Conservation (phyloP, 768 basidiomycete species). For the Rickenella mellea region DNA sequence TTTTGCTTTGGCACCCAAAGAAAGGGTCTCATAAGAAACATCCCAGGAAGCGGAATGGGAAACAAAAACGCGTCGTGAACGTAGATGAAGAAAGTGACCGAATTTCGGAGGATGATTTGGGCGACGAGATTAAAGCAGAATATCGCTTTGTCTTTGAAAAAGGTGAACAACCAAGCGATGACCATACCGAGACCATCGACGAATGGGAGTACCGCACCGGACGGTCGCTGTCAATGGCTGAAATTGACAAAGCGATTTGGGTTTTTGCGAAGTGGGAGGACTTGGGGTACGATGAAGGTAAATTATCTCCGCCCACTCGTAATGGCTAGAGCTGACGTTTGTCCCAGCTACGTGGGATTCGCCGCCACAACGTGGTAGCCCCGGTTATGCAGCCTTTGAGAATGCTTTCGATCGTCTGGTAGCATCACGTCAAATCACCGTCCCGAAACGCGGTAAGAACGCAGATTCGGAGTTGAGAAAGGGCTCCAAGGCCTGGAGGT, state of each 20-base stretch:
- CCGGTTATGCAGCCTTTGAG: conserved; percentile 54
- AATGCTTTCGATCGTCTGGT: conserved; percentile 62
- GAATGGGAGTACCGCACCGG: conserved; percentile 46
- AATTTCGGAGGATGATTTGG: conserved; percentile 16
- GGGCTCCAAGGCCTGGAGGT: conserved; percentile 42
- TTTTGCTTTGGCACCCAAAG: conserved; percentile 51
- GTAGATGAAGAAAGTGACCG: conserved; percentile 18
- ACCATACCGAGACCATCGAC: conserved; percentile 47
- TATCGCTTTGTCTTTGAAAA: conserved; percentile 20
- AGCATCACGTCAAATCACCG: conserved; percentile 45
- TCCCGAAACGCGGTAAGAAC: conserved; percentile 39
- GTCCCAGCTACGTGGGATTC: conserved; percentile 84
- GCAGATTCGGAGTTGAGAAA: conserved; percentile 41
- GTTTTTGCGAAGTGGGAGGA: conserved; percentile 91
- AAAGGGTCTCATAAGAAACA: no score
- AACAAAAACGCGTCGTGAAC: conserved; percentile 15
- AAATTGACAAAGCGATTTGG: conserved; percentile 63
- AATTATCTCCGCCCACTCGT: not conserved
- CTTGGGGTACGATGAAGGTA: conserved; percentile 87
- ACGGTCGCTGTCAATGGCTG: conserved; percentile 30
- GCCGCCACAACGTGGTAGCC: conserved; percentile 54
- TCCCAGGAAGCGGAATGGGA: conserved; percentile 14
- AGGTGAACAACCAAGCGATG: conserved; percentile 55
- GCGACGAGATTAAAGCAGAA: conserved; percentile 22
- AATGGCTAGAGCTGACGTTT: not conserved